Evolutionary conservation across 2,329 filamentous ascomycete genomes (phyloP), one percentile per base, ranked within the genome.

Genomic region (Cordyceps javanica): DNA sequence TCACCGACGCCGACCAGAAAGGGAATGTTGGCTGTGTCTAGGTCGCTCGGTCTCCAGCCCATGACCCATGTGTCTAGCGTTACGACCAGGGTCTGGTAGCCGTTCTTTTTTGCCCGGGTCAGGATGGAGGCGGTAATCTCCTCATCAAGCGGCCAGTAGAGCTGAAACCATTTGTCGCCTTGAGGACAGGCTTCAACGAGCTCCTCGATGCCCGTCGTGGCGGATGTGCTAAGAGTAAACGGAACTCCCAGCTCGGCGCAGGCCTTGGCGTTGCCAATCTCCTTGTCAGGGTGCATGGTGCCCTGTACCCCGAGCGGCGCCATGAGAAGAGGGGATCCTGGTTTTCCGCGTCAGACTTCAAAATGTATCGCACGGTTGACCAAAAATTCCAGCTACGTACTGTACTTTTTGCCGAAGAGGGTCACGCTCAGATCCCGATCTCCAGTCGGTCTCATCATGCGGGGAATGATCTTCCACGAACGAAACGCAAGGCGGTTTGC

Each of bases 1-100:
- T 82, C 79, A 2, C 87, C 87, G 10, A 81, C 68, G 0, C 82
- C 81, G 39, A 73, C 76, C 28, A 84, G 70, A 61, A 89, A 88
- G 0, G 85, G 81, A 0, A 83, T 64, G 63, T 82, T 87, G 3
- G 75, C 81, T 14, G 78, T 77, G 61, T 89, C 86, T 5, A 90
- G 77, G 65, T 90, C 87, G 0, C 75, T 77, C 0, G 87, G 87
- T 38, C 88, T 76, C 87, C 87, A 91, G 0, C 80, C 81, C 36
- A 91, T 75, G 13, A 79, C 78, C 70, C 83, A 89, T 0, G 87
- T 90, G 68, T 91, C 88, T 0, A 90, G 75, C 0, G 89, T 91
- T 1, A 91, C 84, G 7, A 91, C 81, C 0, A 91, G 75, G 0
- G 84, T 85, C 34, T 77, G 78, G 70, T 79, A 91, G 1, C 87